A percentile compares a stretch with the other conserved stretches of the same genome.
These are phyloP conservation scores for Coniochaeta hoffmannii DNA, from an alignment of 2,329 filamentous ascomycete genomes.

Conservation along the genomic window DNA sequence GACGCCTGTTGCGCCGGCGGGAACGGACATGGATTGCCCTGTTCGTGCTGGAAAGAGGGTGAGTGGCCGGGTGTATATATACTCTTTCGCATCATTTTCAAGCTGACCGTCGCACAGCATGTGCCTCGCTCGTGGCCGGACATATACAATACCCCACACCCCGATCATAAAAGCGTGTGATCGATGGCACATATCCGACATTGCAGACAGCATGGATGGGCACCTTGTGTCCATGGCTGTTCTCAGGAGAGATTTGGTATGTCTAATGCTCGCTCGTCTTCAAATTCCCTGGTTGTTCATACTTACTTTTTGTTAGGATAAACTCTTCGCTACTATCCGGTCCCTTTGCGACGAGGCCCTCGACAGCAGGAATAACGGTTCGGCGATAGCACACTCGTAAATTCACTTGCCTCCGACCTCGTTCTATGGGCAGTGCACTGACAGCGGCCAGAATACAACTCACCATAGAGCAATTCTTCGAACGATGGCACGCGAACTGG, in stretches of 20 bases:
- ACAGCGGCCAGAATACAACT: slow-evolving; percentile 38
- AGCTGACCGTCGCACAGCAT: slow-evolving; percentile 35
- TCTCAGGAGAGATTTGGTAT: slow-evolving; percentile 56
- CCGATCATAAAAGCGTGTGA: slow-evolving; percentile 61
- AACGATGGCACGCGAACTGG: slow-evolving; percentile 59
- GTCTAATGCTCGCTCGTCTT: not conserved
- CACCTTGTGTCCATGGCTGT: slow-evolving; percentile 67
- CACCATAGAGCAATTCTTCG: slow-evolving; percentile 58
- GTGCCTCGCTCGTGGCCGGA: slow-evolving; percentile 61
- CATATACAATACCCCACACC: slow-evolving; percentile 60
- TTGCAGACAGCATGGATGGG: slow-evolving; percentile 60
- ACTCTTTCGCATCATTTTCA: not conserved
- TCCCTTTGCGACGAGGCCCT: slow-evolving; percentile 52
- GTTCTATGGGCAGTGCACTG: slow-evolving; percentile 7
- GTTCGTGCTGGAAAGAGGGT: slow-evolving; percentile 66
- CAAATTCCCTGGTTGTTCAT: no score
- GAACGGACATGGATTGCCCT: slow-evolving; percentile 65
- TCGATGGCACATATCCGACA: slow-evolving; percentile 56
- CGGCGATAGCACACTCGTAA: slow-evolving; percentile 44
- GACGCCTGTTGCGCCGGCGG: slow-evolving; percentile 53
- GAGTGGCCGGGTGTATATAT: slow-evolving; percentile 9
- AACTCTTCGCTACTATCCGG: slow-evolving; percentile 49
- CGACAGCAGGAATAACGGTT: slow-evolving; percentile 39
- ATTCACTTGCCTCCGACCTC: not conserved
- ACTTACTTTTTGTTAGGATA: no score